phyloP scores from a whole-genome alignment of 768 basidiomycete species.

The Pholiota molesta region DNA sequence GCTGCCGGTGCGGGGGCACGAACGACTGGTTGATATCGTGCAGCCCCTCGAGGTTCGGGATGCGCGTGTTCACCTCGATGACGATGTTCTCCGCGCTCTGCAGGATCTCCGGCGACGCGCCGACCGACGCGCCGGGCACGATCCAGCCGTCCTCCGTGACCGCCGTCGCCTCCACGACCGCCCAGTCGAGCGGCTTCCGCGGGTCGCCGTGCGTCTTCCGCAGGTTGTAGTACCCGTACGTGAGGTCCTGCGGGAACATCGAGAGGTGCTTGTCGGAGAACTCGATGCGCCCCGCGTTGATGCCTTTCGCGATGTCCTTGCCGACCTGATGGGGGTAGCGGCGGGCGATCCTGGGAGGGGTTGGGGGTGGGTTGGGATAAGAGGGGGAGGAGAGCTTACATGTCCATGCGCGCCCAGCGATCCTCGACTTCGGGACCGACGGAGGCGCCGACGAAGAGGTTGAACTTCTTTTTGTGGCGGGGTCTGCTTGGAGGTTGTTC shows the following conservation, averaged over 20 bases:
- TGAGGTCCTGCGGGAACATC: slow-evolving; percentile 54
- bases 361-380: neutral
- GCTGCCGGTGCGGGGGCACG: slow-evolving; percentile 44
- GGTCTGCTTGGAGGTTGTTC: slow-evolving; percentile 46
- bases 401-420: slow-evolving; percentile 49
- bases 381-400: slow-evolving; percentile 30
- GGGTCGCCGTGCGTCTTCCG: slow-evolving; percentile 47
- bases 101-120: slow-evolving; percentile 52
- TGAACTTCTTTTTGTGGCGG: slow-evolving; percentile 48
- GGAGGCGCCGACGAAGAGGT: slow-evolving; percentile 50
- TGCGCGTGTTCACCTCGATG: slow-evolving; percentile 50
- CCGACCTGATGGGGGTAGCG: slow-evolving; percentile 55
- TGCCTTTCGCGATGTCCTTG: slow-evolving; percentile 50
- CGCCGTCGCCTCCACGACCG: slow-evolving; percentile 52
- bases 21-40: slow-evolving; percentile 52
- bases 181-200: slow-evolving; percentile 48
- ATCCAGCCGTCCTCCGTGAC: slow-evolving; percentile 51
- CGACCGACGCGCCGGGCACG: slow-evolving; percentile 50
- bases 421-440: slow-evolving; percentile 54
- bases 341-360: slow-evolving; percentile 25
- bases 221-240: slow-evolving; percentile 50
- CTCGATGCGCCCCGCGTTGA: slow-evolving; percentile 48
- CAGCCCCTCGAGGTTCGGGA: slow-evolving; percentile 49
- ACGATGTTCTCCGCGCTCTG: slow-evolving; percentile 51
- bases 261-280: slow-evolving; percentile 54